Evolutionary conservation across 805 yeast species (phyloP), one percentile per base, ranked within the genome.

Genomic region (Lachancea sp.): DNA sequence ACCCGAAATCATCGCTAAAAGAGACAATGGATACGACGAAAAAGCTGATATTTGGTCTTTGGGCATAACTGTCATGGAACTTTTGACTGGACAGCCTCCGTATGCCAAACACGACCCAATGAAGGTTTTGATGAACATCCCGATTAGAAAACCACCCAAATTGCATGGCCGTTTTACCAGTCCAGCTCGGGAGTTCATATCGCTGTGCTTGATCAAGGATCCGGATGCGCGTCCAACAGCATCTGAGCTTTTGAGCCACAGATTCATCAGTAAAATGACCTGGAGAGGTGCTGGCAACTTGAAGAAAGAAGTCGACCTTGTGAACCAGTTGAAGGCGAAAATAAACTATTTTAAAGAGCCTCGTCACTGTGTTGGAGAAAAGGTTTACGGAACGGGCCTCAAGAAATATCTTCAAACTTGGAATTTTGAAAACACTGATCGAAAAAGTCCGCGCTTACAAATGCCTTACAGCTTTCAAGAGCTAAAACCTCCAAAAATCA

Each of bases 21-120:
- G 53, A 47, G 58, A 63, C 38, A 62, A 66, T 9, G 95, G 93
- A 0, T 89, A 93, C 62, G 75, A 85, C 58, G 85, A 82, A 50
- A 85, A 84, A 57, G 95, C 89, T 1, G 99, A 93, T 60, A 85
- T 93, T 43, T 93, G 99, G 99, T 88, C 96, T 0, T 69, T 89
- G 18, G 99, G 99, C 0, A 91, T 93, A 42, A 90, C 98, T 0
- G 79, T 86, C 1, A 84, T 86, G 56, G 99, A 93, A 65, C 68
- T 93, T 39, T 73, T 85, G 1, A 79, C 81, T 2, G 98, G 97
- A 0, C 65, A 72, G 9, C 95, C 96, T 0, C 99, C 99, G 0
- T 70, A 79, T 44, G 66, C 86, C 0, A 78, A 81, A 20, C 70
- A 75, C 44, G 85, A 82, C 43, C 95, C 96, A 12, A 74, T 83